Percentiles rank a stretch among this genome's conserved stretches.
These are phyloP conservation scores for Aechmea fasciata DNA, from an alignment of 176 grass and related monocot genomes.

Conservation along the genomic window DNA sequence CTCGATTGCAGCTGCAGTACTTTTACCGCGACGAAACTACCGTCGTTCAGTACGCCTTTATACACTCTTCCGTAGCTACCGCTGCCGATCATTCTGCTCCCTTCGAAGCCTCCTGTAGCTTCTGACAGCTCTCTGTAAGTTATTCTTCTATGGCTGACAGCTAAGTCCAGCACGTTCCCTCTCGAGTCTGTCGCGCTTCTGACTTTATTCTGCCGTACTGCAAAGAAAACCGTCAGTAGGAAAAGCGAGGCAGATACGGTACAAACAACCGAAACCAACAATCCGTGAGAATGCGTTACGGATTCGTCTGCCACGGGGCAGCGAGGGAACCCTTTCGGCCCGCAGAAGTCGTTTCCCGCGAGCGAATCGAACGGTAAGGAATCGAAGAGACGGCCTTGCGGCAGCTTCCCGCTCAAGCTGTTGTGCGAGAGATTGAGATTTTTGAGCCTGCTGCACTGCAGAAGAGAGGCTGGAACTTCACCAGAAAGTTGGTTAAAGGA, in stretches of 20 bases:
- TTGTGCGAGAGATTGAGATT: constrained; percentile 11
- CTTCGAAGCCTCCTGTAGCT: constrained; percentile 24
- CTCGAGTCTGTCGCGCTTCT: background rate
- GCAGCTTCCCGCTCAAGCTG: constrained; percentile 3
- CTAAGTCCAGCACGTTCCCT: background rate
- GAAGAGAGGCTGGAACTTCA: constrained; percentile 9
- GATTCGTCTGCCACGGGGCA: background rate
- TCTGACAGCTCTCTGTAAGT: constrained; percentile 18
- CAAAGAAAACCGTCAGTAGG: constrained; percentile 1
- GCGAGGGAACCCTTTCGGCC: background rate
- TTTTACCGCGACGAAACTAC: constrained; percentile 26
- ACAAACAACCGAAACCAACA: background rate
- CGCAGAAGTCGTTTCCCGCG: background rate
- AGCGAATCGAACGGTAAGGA: constrained; percentile 2
- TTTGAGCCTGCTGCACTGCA: constrained; percentile 5
- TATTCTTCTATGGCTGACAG: constrained; percentile 2
- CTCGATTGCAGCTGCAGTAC: constrained; percentile 31
- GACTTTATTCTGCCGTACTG: background rate
- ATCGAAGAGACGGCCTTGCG: background rate
- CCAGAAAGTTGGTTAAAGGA: constrained; percentile 9
- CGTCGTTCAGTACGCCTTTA: constrained; percentile 22
- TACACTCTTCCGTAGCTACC: constrained; percentile 41
- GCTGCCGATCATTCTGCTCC: constrained; percentile 21
- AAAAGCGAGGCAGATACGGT: background rate
- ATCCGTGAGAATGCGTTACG: background rate